Conservation (phyloP, 805 yeast genomes). For the Kazachstania taianensis region DNA sequence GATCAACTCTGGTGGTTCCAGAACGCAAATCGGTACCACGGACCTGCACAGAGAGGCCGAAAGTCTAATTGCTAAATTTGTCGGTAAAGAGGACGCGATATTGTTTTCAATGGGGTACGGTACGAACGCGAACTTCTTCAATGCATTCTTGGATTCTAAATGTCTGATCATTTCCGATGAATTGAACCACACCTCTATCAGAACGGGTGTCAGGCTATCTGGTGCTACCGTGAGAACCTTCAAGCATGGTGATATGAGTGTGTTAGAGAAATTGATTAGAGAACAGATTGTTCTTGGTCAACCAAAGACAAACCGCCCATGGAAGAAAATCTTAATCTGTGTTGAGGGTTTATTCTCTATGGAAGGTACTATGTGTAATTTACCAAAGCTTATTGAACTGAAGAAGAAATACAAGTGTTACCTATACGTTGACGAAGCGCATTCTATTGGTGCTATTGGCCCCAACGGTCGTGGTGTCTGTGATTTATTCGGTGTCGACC, state of each 20-base stretch:
- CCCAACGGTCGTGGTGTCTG: constrained; percentile 90
- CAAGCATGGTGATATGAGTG: constrained; percentile 83
- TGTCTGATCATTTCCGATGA: constrained; percentile 91
- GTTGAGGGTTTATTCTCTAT: constrained; percentile 89
- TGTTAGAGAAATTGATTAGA: constrained; percentile 64
- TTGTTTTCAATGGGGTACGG: constrained; percentile 92
- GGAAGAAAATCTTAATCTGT: constrained; percentile 78
- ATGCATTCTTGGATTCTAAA: constrained; percentile 73
- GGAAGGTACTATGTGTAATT: constrained; percentile 85
- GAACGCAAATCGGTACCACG: constrained; percentile 64
- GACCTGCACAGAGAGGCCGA: constrained; percentile 71
- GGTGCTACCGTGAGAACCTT: constrained; percentile 90
- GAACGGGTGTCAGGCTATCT: constrained; percentile 87
- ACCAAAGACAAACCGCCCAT: constrained; percentile 90
- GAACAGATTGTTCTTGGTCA: constrained; percentile 89
- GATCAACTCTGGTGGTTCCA: constrained; percentile 67
- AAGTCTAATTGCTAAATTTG: constrained; percentile 64
- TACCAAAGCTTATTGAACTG: constrained; percentile 64
- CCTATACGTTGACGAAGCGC: constrained; percentile 93
- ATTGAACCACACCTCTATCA: constrained; percentile 87
- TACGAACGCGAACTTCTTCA: constrained; percentile 82
- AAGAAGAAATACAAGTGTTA: constrained; percentile 81
- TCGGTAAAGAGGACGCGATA: constrained; percentile 83
- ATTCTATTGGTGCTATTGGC: constrained; percentile 98
- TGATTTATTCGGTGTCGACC: constrained; percentile 78